Conservation (phyloP, 148 eudicot species). For the Rhododendron ovatum region DNA sequence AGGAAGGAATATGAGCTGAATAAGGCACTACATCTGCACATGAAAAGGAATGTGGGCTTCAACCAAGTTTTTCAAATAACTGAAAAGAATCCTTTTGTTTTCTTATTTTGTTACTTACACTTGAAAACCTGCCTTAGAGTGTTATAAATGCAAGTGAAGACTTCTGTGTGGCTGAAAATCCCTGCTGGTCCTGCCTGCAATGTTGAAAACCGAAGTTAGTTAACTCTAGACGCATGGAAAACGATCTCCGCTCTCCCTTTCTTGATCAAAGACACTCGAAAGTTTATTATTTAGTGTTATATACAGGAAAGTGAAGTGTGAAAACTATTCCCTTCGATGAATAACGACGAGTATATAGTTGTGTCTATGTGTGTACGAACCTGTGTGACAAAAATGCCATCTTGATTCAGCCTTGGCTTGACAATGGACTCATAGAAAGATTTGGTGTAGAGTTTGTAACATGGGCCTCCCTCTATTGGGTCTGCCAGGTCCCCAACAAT, state of each 20-base stretch:
- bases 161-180: slow-evolving; percentile 89
- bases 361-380: slow-evolving; percentile 18
- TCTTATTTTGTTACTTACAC: slow-evolving; percentile 37
- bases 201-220: not conserved
- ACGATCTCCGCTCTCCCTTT: not conserved
- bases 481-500: slow-evolving; percentile 88
- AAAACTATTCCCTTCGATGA: not conserved
- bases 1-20: slow-evolving; percentile 93
- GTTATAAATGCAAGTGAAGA: slow-evolving; percentile 84
- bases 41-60: not conserved
- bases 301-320: not conserved
- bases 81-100: not conserved
- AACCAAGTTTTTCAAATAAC: not conserved
- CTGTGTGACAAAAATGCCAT: slow-evolving; percentile 90
- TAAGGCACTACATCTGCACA: slow-evolving; percentile 92
- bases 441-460: slow-evolving; percentile 87
- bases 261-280: not conserved
- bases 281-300: too few species aligned
- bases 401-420: slow-evolving; percentile 62
- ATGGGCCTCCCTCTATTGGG: slow-evolving; percentile 96
- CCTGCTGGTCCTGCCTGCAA: slow-evolving; percentile 97
- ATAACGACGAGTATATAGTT: not conserved
- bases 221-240: not conserved
- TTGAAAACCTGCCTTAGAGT: slow-evolving; percentile 91
- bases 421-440: slow-evolving; percentile 76